A percentile compares a stretch with the other conserved stretches of the same genome.
These are phyloP conservation scores for Dactylellina sp. DNA, from an alignment of 2,329 filamentous ascomycete species.

Conservation along the genomic window DNA sequence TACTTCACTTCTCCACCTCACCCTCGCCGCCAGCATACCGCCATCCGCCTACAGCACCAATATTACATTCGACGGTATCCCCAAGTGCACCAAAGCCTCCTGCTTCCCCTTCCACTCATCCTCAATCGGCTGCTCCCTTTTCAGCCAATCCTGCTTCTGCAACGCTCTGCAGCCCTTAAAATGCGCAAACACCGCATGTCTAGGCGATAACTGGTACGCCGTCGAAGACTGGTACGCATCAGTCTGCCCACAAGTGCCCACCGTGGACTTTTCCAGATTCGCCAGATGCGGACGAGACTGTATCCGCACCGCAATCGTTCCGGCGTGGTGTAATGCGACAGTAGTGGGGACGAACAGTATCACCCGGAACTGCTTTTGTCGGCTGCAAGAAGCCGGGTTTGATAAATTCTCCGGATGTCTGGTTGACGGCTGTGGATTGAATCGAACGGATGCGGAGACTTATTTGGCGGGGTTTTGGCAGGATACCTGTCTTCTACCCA, in stretches of 20 bases:
- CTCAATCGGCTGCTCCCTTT: slow-evolving; percentile 16
- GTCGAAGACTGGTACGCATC: slow-evolving; percentile 18
- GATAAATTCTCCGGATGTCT: neutral
- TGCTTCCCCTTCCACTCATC: slow-evolving; percentile 28
- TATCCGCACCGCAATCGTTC: slow-evolving; percentile 1
- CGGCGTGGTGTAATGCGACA: slow-evolving; percentile 13
- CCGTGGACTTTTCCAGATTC: slow-evolving; percentile 18
- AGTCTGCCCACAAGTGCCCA: slow-evolving; percentile 7
- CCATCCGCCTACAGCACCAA: neutral
- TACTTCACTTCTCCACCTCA: neutral
- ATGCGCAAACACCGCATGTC: slow-evolving; percentile 17
- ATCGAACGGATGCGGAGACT: neutral
- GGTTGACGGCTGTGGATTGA: slow-evolving; percentile 1
- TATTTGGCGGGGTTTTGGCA: slow-evolving; percentile 18
- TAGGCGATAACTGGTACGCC: slow-evolving; percentile 13
- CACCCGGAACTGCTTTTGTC: slow-evolving; percentile 22
- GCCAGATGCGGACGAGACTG: slow-evolving; percentile 17
- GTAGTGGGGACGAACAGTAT: slow-evolving; percentile 9
- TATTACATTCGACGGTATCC: slow-evolving; percentile 3
- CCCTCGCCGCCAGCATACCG: neutral
- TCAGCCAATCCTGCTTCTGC: slow-evolving; percentile 26
- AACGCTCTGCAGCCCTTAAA: slow-evolving; percentile 18
- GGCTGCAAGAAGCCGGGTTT: neutral
- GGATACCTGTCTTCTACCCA: slow-evolving; percentile 1
- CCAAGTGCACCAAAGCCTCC: slow-evolving; percentile 7